Percentiles rank a stretch among this genome's conserved stretches.
These are phyloP conservation scores for Hanseniaspora gamundiae DNA, from an alignment of 1,139 yeast species.

Conservation along the genomic window DNA sequence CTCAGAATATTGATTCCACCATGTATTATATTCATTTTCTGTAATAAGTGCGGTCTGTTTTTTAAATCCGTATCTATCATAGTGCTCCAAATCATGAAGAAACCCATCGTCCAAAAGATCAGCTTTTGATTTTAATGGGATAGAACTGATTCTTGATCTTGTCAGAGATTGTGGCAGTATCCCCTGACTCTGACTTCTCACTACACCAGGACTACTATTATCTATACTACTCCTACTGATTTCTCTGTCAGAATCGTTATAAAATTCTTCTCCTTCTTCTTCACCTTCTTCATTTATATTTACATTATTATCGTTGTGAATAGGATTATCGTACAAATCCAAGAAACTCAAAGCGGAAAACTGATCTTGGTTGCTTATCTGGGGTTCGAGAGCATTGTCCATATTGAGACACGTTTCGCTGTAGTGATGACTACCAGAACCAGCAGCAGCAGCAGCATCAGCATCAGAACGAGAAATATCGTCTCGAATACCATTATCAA, in stretches of 20 bases:
- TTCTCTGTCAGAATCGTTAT: no score
- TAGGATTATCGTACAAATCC: conserved; percentile 15
- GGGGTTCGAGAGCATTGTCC: neutral
- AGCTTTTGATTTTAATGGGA: no score
- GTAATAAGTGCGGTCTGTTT: conserved; percentile 45
- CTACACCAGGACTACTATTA: no score
- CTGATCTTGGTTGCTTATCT: conserved; percentile 5
- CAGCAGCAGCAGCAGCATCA: neutral
- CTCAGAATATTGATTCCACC: conserved; percentile 62
- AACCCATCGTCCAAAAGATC: neutral
- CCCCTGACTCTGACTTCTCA: neutral
- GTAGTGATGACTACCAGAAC: neutral
- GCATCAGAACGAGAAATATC: conserved; percentile 6
- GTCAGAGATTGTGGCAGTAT: no score
- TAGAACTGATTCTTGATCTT: no score
- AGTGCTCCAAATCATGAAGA: conserved; percentile 14
- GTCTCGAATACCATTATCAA: conserved; percentile 10
- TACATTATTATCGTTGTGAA: no score
- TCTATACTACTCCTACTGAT: no score
- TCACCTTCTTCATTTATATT: neutral
- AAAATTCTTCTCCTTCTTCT: neutral
- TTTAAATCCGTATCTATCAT: conserved; percentile 79
- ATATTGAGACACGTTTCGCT: neutral
- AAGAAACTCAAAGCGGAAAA: conserved; percentile 14
- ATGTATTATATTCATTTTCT: conserved; percentile 47